Evolutionary conservation across 768 basidiomycete species (phyloP).

Genomic region (Cantharellus anzutake): DNA sequence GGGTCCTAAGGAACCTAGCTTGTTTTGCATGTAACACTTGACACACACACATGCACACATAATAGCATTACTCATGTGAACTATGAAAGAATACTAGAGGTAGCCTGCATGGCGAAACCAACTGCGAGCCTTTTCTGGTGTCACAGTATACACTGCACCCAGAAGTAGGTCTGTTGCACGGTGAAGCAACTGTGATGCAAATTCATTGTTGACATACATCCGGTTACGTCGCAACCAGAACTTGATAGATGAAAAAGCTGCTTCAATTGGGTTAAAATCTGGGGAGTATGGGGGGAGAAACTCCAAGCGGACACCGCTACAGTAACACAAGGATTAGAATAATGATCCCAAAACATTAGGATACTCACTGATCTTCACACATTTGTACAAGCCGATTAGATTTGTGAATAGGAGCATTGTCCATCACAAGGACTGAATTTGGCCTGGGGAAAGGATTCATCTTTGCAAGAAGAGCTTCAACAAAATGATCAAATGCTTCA

Average conservation of each 20-base stretch:
- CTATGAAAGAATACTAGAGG: neutral
- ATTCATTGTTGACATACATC: neutral
- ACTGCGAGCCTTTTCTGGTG: neutral
- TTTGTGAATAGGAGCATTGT: conserved; percentile 6
- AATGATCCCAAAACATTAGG: neutral
- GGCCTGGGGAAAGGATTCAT: conserved; percentile 6
- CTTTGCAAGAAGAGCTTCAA: neutral
- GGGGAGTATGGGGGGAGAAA: conserved; percentile 9
- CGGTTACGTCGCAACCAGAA: conserved; percentile 1
- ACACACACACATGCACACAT: too few relatives aligned
- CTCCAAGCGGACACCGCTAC: conserved; percentile 4
- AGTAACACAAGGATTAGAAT: neutral
- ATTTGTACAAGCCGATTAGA: neutral
- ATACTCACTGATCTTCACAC: conserved; percentile 4
- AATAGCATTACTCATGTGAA: too few relatives aligned
- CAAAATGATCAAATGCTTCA: conserved; percentile 1
- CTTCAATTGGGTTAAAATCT: conserved; percentile 9
- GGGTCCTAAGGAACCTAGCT: too few relatives aligned
- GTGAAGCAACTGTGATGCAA: neutral
- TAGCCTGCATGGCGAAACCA: neutral
- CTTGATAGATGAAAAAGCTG: conserved; percentile 5
- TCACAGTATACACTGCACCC: neutral
- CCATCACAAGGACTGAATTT: conserved; percentile 8
- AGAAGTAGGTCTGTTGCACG: neutral
- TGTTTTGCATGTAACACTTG: too few relatives aligned